These are phyloP conservation scores for Cladosporium cucumerinum DNA, from an alignment of 2,329 filamentous ascomycete species.

Conservation along the genomic window DNA sequence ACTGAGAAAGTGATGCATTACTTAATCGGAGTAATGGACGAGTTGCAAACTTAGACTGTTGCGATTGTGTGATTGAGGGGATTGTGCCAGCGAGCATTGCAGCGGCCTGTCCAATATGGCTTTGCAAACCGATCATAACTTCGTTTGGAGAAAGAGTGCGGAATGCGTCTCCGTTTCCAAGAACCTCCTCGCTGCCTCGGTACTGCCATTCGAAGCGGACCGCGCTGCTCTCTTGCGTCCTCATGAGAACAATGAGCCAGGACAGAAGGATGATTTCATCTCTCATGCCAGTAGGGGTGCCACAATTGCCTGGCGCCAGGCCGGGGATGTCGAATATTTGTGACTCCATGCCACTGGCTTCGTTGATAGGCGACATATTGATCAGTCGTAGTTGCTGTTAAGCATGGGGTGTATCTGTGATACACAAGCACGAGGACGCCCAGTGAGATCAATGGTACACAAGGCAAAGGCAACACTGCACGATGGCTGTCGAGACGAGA, in stretches of 20 bases:
- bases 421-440: background rate
- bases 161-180: slow-evolving; percentile 20
- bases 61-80: slow-evolving; percentile 21
- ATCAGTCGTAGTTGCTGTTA: background rate
- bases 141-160: slow-evolving; percentile 32
- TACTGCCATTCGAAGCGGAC: slow-evolving; percentile 43
- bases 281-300: slow-evolving; percentile 36
- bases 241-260: slow-evolving; percentile 46
- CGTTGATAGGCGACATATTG: background rate
- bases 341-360: slow-evolving; percentile 3
- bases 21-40: slow-evolving; percentile 14
- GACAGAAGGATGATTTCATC: slow-evolving; percentile 44
- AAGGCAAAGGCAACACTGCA: background rate
- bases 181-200: slow-evolving; percentile 18
- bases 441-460: background rate
- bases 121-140: slow-evolving; percentile 36
- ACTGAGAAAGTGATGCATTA: slow-evolving; percentile 7
- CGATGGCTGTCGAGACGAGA: background rate
- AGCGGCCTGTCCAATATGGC: slow-evolving; percentile 29
- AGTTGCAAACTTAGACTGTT: background rate
- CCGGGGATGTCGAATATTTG: slow-evolving; percentile 21
- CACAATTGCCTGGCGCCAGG: slow-evolving; percentile 27
- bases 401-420: background rate
- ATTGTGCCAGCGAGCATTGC: slow-evolving; percentile 27
- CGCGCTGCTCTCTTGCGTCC: slow-evolving; percentile 41